phyloP scores from a whole-genome alignment of 352 stramenopile genomes.

The Globisporangium cystogenes region DNA sequence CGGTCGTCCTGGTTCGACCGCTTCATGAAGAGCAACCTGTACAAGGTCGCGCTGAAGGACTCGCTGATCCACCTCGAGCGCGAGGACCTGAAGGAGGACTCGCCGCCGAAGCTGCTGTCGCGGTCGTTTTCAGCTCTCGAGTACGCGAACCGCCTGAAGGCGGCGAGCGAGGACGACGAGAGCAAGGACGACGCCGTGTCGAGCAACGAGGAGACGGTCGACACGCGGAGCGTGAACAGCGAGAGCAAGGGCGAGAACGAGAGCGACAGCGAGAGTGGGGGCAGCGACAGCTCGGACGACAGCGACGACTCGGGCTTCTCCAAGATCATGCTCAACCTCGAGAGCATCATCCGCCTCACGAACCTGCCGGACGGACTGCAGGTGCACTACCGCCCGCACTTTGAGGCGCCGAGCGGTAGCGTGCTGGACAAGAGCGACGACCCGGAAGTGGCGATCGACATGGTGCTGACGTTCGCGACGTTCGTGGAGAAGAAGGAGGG shows the following conservation, averaged over 20 bases:
- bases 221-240: constrained; percentile 9
- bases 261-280: constrained; percentile 32
- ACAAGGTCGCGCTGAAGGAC: constrained; percentile 75
- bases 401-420: constrained; percentile 31
- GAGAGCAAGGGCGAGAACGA: constrained; percentile 11
- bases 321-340: constrained; percentile 65
- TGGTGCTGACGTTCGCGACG: constrained; percentile 66
- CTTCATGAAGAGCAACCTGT: constrained; percentile 83
- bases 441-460: constrained; percentile 34
- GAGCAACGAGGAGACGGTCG: constrained; percentile 8
- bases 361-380: constrained; percentile 74
- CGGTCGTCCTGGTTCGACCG: constrained; percentile 75
- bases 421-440: constrained; percentile 20
- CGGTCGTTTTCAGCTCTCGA: constrained; percentile 47
- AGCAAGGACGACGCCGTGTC: constrained; percentile 5
- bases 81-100: constrained; percentile 59
- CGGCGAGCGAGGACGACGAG: constrained; percentile 4
- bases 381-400: constrained; percentile 79
- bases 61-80: constrained; percentile 55
- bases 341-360: constrained; percentile 82
- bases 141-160: constrained; percentile 14
- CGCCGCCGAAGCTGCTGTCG: constrained; percentile 57
- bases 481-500: constrained; percentile 48
- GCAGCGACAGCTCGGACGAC: constrained; percentile 35
- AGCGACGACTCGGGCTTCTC: constrained; percentile 38